Evolutionary conservation across 805 yeast species (phyloP), one percentile per base, ranked within the genome.

Genomic region (Clavispora fructus): DNA sequence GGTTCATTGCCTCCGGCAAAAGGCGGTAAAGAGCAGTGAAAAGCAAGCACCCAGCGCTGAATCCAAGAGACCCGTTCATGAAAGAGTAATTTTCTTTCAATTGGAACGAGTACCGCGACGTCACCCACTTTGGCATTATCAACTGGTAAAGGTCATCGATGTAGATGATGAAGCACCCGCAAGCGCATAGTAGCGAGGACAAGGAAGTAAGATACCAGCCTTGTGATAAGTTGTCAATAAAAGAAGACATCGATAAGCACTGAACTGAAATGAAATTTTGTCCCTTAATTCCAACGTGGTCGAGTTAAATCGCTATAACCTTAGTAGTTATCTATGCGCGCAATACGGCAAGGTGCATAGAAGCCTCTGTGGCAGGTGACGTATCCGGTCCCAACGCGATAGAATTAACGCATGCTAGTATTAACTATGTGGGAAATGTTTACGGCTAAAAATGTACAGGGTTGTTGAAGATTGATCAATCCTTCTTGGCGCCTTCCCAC

Each of bases 31-130:
- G 65, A 0, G 96, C 79, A 0, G 97, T 89, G 57, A 90, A 80
- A 1, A 84, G 48, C 62, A 92, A 74, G 25, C 95, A 87, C 0
- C 99, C 98, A 0, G 92, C 73, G 52, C 91, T 82, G 42, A 91
- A 65, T 0, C 94, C 78, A 27, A 92, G 73, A 2, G 95, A 85
- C 30, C 82, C 82, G 35, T 87, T 82, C 50, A 92, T 73, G 59
- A 91, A 82, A 12, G 67, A 63, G 32, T 83, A 78, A 59, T 85
- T 83, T 45, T 78, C 75, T 44, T 77, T 73, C 38, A 86, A 72
- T 33, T 74, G 67, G 60, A 85, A 82, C 1, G 75, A 74, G 51
- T 68, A 65, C 38, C 54, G 57, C 7, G 49, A 52, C 2, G 77
- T 75, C 45, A 68, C 51, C 43, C 51, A 56, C 6, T 70, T 76